phyloP scores from a whole-genome alignment of 2,329 filamentous ascomycete species.

The Fusarium sp. region DNA sequence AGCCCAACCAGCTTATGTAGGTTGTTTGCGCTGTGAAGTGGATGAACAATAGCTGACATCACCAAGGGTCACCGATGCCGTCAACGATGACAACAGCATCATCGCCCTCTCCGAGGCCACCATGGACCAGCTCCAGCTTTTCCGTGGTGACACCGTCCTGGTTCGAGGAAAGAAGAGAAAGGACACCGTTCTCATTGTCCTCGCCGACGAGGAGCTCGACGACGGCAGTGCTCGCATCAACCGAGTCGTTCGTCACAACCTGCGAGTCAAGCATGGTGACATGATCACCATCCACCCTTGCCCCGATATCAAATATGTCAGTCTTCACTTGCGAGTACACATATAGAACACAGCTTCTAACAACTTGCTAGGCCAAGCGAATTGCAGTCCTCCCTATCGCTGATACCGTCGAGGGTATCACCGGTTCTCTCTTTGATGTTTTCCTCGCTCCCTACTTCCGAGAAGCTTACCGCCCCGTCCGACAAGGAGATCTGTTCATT shows the following conservation, averaged over 20 bases:
- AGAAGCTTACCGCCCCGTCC: conserved; percentile 96
- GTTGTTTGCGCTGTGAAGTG: conserved; percentile 53
- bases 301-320: conserved; percentile 99
- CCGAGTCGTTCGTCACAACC: conserved; percentile 97
- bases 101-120: conserved; percentile 98
- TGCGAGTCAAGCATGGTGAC: conserved; percentile 98
- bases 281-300: conserved; percentile 97
- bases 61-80: conserved; percentile 92
- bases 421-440: conserved; percentile 97
- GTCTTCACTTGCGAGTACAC: conserved; percentile 57
- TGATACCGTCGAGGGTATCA: conserved; percentile 97
- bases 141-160: conserved; percentile 97
- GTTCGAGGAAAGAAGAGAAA: conserved; percentile 99
- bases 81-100: conserved; percentile 99
- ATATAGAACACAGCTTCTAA: conserved; percentile 22
- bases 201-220: conserved; percentile 97
- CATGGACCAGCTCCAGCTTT: conserved; percentile 98
- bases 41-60: conserved; percentile 43
- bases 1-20: conserved; percentile 98
- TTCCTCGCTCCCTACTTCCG: conserved; percentile 99
- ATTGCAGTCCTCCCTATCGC: conserved; percentile 98
- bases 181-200: conserved; percentile 97
- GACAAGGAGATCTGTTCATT: conserved; percentile 98
- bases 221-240: conserved; percentile 98
- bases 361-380: conserved; percentile 84